Evolutionary conservation across 495 filamentous ascomycete species (phyloP).

Genomic region (Podospora comata): DNA sequence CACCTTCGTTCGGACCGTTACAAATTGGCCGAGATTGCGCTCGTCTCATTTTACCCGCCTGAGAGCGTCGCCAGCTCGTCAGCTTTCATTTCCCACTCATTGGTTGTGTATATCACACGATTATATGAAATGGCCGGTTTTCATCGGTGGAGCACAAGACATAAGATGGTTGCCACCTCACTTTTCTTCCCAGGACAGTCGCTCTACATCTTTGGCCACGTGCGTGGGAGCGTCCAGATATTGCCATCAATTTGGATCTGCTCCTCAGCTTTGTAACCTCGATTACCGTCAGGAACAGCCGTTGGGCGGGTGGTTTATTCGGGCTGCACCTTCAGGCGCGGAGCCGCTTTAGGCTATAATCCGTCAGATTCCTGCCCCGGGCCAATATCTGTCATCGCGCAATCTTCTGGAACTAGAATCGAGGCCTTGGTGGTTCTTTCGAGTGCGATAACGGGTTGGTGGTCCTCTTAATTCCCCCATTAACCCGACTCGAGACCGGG

Average conservation of each 20-base stretch:
- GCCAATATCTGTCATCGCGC: not conserved
- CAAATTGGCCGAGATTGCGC: not conserved
- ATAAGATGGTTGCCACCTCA: not conserved
- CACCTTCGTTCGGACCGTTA: not conserved
- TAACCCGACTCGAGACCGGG: not conserved
- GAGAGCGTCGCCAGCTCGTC: not conserved
- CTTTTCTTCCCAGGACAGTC: not conserved
- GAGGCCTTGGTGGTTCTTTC: not conserved
- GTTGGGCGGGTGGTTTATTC: not conserved
- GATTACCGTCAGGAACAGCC: not conserved
- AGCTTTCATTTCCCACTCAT: not conserved
- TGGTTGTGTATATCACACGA: no score
- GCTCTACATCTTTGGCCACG: not conserved
- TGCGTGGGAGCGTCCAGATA: not conserved
- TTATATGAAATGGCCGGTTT: not conserved
- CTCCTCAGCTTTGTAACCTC: not conserved
- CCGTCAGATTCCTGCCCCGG: not conserved
- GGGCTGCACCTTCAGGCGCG: not conserved
- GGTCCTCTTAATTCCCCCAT: not conserved
- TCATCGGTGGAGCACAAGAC: not conserved
- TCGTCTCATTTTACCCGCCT: not conserved
- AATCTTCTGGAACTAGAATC: not conserved
- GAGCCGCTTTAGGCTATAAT: conserved; percentile 8
- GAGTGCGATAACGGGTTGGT: not conserved
- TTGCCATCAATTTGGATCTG: not conserved